Base-by-base conservation (phyloP, 2,329 filamentous ascomycete species). In the Xylariales sp. region DNA sequence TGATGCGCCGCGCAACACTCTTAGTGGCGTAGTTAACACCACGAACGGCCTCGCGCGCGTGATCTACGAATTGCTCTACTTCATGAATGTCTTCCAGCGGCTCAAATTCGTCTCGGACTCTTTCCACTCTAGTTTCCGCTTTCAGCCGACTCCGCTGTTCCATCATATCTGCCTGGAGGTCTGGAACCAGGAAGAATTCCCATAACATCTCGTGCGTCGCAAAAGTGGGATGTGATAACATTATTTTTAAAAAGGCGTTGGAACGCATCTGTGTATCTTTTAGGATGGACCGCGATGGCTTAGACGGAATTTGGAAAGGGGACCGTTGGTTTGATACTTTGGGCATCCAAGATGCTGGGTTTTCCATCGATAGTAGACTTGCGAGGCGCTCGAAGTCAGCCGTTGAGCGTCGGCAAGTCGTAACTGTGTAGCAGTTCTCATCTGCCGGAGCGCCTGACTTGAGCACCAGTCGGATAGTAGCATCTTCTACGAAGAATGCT, bases 171-270 rank as follows among this genome's bases (percentile, higher is more conserved):
- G 93, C 87, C 77, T 97, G 93, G 57, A 99, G 89, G 73, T 99
- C 96, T 1, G 96, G 96, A 12, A 99, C 94, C 0, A 99, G 86
- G 80, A 99, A 97, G 81, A 99, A 99, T 75, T 99, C 96, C 97
- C 96, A 99, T 1, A 99, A 86, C 87, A 98, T 93, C 81, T 99
- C 96, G 76, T 99, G 97, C 0, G 93, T 97, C 0, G 93, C 88
- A 77, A 99, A 97, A 0, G 96, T 98, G 3, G 95, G 92, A 76
- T 99, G 96, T 8, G 88, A 86, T 32, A 99, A 85, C 70, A 99
- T 86, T 18, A 94, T 93, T 72, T 93, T 93, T 73, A 99, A 82
- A 75, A 98, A 97, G 73, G 89, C 91, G 79, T 99, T 93, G 23
- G 97, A 89, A 16, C 91, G 89, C 52, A 93, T 83, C 78, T 99